Evolutionary conservation across 306 rosid genomes (phyloP).

Genomic region (Rubus idaeus): DNA sequence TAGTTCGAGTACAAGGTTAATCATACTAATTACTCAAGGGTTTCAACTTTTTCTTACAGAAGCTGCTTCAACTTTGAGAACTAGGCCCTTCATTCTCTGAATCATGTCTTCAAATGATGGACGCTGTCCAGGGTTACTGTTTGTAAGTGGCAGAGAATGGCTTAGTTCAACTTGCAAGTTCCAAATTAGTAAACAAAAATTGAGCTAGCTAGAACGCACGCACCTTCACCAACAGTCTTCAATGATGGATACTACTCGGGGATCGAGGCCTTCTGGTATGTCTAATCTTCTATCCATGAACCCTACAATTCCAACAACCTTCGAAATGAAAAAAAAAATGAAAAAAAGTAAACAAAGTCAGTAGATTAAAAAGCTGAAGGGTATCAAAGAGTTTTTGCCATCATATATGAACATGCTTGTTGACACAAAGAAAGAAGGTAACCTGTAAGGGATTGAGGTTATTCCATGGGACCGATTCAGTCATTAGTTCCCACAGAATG

Average conservation of each 20-base stretch:
- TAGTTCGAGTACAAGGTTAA: too few relatives aligned
- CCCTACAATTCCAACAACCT: slow-evolving; percentile 87
- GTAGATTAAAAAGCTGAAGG: neutral
- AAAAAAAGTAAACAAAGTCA: too few relatives aligned
- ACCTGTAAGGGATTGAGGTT: slow-evolving; percentile 68
- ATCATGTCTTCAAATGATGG: slow-evolving; percentile 74
- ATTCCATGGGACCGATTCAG: slow-evolving; percentile 66
- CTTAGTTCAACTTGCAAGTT: slow-evolving; percentile 28
- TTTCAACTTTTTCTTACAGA: slow-evolving; percentile 37
- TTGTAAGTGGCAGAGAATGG: slow-evolving; percentile 20
- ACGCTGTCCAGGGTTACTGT: slow-evolving; percentile 65
- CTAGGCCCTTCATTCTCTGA: slow-evolving; percentile 41
- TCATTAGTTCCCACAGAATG: slow-evolving; percentile 73
- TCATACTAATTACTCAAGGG: slow-evolving; percentile 15
- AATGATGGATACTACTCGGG: slow-evolving; percentile 52
- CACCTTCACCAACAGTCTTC: slow-evolving; percentile 76
- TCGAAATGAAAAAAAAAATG: slow-evolving; percentile 21
- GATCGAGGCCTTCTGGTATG: slow-evolving; percentile 62
- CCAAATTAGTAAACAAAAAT: neutral
- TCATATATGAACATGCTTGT: neutral
- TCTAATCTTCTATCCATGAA: slow-evolving; percentile 81
- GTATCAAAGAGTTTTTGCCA: neutral
- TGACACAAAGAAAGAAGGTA: slow-evolving; percentile 6
- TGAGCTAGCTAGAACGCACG: neutral
- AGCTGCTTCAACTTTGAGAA: slow-evolving; percentile 35